Percentiles rank a stretch among this genome's conserved stretches.
phyloP scores from a whole-genome alignment of 73 alveolate genomes.

The Paramecium sexaurelia region DNA sequence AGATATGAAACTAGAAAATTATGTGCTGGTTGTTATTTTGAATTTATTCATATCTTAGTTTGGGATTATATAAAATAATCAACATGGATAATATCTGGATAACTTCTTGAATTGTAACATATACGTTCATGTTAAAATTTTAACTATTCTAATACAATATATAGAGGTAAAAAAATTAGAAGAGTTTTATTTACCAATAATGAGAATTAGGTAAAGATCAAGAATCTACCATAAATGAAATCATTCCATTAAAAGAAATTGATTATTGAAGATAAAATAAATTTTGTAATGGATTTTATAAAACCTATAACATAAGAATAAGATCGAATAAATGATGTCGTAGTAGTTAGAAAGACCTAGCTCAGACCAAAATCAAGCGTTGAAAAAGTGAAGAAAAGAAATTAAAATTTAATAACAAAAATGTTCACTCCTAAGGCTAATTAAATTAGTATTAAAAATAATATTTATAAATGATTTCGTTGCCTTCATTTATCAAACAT shows the following conservation, averaged over 20 bases:
- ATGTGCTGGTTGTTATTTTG: slow-evolving; percentile 33
- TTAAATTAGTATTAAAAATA: not conserved
- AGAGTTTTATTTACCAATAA: not conserved
- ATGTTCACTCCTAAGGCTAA: not conserved
- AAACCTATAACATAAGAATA: not conserved
- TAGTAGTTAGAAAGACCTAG: not conserved
- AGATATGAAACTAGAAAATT: not conserved
- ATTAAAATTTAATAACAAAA: not conserved
- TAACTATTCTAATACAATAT: not conserved
- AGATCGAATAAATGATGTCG: slow-evolving; percentile 18
- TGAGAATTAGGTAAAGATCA: not conserved
- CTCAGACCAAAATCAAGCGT: slow-evolving; percentile 55
- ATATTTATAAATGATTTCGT: slow-evolving; percentile 40
- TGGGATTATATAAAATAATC: slow-evolving; percentile 7
- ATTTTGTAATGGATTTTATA: slow-evolving; percentile 32
- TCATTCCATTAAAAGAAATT: not conserved
- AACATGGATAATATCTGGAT: slow-evolving; percentile 13
- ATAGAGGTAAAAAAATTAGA: not conserved
- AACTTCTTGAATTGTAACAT: not conserved
- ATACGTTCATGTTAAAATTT: not conserved
- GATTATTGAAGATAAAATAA: slow-evolving; percentile 1
- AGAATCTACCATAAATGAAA: not conserved
- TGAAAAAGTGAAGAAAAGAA: not conserved
- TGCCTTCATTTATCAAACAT: slow-evolving; percentile 43
- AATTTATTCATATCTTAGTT: not conserved